Conservation (phyloP, 1,139 yeast species). For the Magnusiomyces paraingens region DNA sequence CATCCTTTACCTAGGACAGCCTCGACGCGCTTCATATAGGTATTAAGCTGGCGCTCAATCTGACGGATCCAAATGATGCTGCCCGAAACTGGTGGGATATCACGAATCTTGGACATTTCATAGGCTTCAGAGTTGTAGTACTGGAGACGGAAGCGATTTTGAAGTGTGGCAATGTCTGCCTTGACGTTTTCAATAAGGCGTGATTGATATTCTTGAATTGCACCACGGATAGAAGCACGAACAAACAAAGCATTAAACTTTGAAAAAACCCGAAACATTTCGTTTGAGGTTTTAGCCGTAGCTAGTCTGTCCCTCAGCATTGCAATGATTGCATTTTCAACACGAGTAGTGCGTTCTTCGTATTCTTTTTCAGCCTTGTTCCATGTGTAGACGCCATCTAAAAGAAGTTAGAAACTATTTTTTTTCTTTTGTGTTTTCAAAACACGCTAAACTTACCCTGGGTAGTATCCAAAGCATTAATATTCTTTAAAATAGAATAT, state of each 20-base stretch:
- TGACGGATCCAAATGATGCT: conserved; percentile 48
- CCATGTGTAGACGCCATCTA: conserved; percentile 37
- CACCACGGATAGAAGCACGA: conserved; percentile 47
- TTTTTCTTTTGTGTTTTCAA: conserved; percentile 8
- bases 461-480: conserved; percentile 39
- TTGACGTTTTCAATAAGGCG: conserved; percentile 44
- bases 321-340: conserved; percentile 43
- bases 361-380: conserved; percentile 37
- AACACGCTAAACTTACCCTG: conserved; percentile 26
- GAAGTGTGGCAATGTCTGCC: conserved; percentile 40
- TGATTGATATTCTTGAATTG: conserved; percentile 51
- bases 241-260: conserved; percentile 42
- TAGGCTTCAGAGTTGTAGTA: conserved; percentile 33
- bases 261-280: conserved; percentile 47
- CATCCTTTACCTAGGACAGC: conserved; percentile 65
- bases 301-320: conserved; percentile 38
- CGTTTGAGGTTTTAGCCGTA: conserved; percentile 38
- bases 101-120: conserved; percentile 36
- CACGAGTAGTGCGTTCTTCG: conserved; percentile 37
- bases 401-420: conserved; percentile 5
- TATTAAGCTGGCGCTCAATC: conserved; percentile 39
- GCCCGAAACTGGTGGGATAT: conserved; percentile 44
- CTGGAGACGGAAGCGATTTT: conserved; percentile 36
- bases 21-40: conserved; percentile 41
- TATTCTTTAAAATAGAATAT: conserved; percentile 35